These are phyloP conservation scores for Acanthamoeba culbertsoni DNA, from an alignment of 208 protist genomes.

Conservation along the genomic window DNA sequence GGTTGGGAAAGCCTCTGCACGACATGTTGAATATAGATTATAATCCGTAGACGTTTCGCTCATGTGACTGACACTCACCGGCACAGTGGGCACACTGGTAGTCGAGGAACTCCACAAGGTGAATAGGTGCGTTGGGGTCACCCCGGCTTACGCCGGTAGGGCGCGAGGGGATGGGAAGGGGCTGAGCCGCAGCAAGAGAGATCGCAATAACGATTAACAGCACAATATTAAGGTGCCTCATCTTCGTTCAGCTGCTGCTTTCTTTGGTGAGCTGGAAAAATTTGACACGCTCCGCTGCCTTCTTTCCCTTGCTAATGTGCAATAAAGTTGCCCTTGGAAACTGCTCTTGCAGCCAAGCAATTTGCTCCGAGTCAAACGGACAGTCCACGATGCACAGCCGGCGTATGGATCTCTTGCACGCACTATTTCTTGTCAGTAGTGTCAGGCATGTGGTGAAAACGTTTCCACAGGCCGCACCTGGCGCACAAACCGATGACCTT, in stretches of 20 bases:
- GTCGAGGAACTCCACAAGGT: slow-evolving; percentile 27
- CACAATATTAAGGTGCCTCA: not conserved
- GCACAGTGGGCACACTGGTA: slow-evolving; percentile 31
- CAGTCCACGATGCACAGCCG: not conserved
- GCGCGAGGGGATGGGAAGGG: not conserved
- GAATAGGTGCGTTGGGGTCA: slow-evolving; percentile 21
- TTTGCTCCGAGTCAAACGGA: not conserved
- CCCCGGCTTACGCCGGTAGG: slow-evolving; percentile 31
- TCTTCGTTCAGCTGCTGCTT: too few relatives aligned
- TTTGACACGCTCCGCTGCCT: too few relatives aligned
- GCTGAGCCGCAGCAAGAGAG: not conserved
- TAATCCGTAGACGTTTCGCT: not conserved
- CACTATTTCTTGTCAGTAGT: not conserved
- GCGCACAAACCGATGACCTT: not conserved
- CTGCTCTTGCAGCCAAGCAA: not conserved
- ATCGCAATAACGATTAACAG: not conserved
- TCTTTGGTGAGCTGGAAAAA: too few relatives aligned
- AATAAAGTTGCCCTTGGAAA: not conserved
- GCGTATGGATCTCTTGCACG: not conserved
- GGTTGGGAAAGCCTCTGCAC: slow-evolving; percentile 5
- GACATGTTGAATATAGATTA: not conserved
- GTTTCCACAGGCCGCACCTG: not conserved
- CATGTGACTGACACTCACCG: not conserved
- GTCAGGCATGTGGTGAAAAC: not conserved
- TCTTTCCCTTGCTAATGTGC: not conserved